These are phyloP conservation scores for Botrytis fragariae DNA, from an alignment of 2,329 filamentous ascomycete genomes.

Conservation along the genomic window DNA sequence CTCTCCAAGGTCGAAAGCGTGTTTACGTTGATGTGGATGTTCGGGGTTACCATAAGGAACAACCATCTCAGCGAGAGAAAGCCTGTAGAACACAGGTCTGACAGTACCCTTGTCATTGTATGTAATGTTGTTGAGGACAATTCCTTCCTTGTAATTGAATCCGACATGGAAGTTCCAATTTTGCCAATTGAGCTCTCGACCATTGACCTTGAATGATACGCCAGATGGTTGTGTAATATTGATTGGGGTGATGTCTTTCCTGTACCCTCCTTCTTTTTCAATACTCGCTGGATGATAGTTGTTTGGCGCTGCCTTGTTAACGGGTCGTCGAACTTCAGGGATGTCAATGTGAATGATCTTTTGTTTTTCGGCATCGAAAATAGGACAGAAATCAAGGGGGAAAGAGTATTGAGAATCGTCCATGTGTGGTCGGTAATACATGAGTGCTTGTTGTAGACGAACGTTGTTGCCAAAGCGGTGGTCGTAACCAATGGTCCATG, in stretches of 20 bases:
- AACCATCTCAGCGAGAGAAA: constrained; percentile 91
- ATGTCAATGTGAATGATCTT: constrained; percentile 57
- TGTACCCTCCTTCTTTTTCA: constrained; percentile 70
- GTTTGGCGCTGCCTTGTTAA: constrained; percentile 68
- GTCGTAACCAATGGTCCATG: constrained; percentile 94
- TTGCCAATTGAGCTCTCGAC: constrained; percentile 78
- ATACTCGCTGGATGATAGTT: constrained; percentile 78
- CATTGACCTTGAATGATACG: constrained; percentile 77
- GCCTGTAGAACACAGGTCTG: constrained; percentile 80
- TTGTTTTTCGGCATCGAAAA: constrained; percentile 80
- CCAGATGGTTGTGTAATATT: constrained; percentile 86
- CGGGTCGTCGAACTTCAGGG: constrained; percentile 69
- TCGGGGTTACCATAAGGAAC: constrained; percentile 85
- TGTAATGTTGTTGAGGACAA: constrained; percentile 85
- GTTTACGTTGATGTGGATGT: constrained; percentile 75
- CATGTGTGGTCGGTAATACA: constrained; percentile 87
- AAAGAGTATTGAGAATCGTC: constrained; percentile 90
- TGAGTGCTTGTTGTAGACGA: constrained; percentile 85
- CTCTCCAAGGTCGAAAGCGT: constrained; percentile 78
- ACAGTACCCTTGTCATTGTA: constrained; percentile 80
- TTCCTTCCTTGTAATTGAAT: constrained; percentile 92
- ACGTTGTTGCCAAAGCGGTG: constrained; percentile 78
- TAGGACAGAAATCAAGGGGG: constrained; percentile 90
- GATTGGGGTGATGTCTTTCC: constrained; percentile 78
- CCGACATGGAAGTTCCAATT: constrained; percentile 92